Evolutionary conservation across 1,284 basidiomycete species (phyloP).

Genomic region (Phellinidium pouzarii): DNA sequence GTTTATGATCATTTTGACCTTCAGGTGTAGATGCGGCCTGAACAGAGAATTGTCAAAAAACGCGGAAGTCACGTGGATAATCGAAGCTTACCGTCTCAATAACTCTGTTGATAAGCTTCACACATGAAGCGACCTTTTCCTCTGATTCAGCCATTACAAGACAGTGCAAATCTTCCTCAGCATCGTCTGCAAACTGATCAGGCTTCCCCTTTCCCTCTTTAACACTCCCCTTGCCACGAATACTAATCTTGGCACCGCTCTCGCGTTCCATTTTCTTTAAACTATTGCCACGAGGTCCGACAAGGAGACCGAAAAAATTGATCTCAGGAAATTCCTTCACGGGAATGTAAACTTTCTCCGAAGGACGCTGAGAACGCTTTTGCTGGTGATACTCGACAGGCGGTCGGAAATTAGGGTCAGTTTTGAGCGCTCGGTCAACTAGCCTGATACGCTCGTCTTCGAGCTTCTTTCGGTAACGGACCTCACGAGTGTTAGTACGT

Average conservation of each 20-base stretch:
- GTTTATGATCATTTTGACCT: constrained; percentile 99
- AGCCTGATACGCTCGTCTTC: constrained; percentile 94
- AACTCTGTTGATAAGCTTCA: constrained; percentile 93
- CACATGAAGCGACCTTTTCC: constrained; percentile 86
- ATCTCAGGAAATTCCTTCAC: constrained; percentile 99
- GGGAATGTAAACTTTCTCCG: constrained; percentile 98
- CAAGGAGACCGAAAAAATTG: constrained; percentile 98
- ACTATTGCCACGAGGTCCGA: constrained; percentile 97
- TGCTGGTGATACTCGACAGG: constrained; percentile 95
- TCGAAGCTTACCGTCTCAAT: constrained; percentile 86
- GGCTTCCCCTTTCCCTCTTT: constrained; percentile 97
- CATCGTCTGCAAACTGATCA: constrained; percentile 90
- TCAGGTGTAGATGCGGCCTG: constrained; percentile 98
- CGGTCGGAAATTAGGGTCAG: constrained; percentile 95
- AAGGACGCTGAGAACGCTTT: constrained; percentile 84
- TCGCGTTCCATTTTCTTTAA: constrained; percentile 99
- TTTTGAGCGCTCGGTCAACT: constrained; percentile 94
- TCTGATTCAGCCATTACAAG: constrained; percentile 91
- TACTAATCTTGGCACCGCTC: constrained; percentile 97
- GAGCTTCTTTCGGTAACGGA: constrained; percentile 95
- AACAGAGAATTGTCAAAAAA: constrained; percentile 18
- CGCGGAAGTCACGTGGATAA: neutral
- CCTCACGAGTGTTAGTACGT: constrained; percentile 96
- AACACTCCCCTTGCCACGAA: constrained; percentile 96
- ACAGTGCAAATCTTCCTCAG: constrained; percentile 98